Base-by-base conservation (phyloP, 2,329 filamentous ascomycete genomes). In the Diplocarpon rosae region DNA sequence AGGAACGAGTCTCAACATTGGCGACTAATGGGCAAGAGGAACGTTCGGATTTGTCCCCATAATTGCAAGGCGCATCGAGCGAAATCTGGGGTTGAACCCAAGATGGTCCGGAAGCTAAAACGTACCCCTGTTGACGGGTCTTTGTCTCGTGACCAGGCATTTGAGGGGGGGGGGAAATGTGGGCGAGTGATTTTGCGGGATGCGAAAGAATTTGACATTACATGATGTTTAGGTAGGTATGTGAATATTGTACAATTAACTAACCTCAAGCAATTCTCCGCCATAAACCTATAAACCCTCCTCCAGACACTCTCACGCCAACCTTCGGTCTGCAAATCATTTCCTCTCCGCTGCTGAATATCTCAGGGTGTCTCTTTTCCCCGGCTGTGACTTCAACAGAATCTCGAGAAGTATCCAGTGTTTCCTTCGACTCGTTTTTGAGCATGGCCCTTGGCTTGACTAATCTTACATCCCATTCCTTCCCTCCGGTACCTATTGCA, bases 381-480 rank as follows among this genome's bases (percentile, higher is more conserved):
- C 32, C 31, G 8, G 12, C 37, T 36, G 43, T 37, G 2, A 13
- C 15, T 7, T 39, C 35, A 31, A 46, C 43, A 2, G n/a, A 7
- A 16, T 38, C 29, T 9, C 42, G 33, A 12, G 16, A n/a, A 17
- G 12, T 20, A 35, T 4, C 11, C 30, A 37, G 38, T 32, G 40
- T 43, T 17, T 39, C 41, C 4, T 39, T 42, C 2, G 14, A 33
- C 31, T 51, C 47, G 5, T 48, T 52, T 43, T 53, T 57, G 27
- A 54, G n/a, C 13, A 55, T 29, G 4, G 57, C 54, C 37, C 57
- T 56, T 24, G 59, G 54, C 32, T 53, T 57, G 2, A 69, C 71
- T 39, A 67, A 66, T 52, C 75, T 70, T 14, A 84, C 69, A 59
- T 82, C 78, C 80, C 80, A 84, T 50, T 75, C 69, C 50, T 75